Base-by-base conservation (phyloP, 805 yeast species). In the Lachancea dasiensis region DNA sequence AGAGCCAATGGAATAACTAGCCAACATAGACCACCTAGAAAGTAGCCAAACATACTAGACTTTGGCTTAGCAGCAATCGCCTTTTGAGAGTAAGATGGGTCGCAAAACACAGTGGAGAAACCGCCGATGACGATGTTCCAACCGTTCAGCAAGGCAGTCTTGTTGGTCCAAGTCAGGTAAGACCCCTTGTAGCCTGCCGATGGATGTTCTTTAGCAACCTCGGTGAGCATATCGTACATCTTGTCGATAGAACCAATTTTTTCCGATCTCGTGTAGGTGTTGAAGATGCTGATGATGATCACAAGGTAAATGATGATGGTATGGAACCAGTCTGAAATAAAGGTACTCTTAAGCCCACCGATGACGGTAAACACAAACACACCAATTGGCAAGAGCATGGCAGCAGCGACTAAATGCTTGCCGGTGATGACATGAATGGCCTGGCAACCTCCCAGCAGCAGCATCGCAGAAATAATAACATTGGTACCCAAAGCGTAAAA, bases 361-460 rank as follows among this genome's bases (percentile, higher is more conserved):
- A 79, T 74, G 26, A 80, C 58, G 3, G 86, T 80, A 59, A 80
- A 81, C 32, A 77, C 58, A 36, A 77, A 69, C 28, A 79, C 83
- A 50, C 85, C 83, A 17, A 86, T 61, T 6, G 95, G 95, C 37
- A 86, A 68, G 31, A 86, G 62, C 60, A 81, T 76, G 58, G 83
- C 74, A 2, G 86, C 82, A n/a, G 95, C 95, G 22, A 76, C 79
- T 4, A 79, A 72, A 58, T 79, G 66, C 77, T 77, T 75, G 1
- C 95, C 95, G 2, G 95, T 85, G 47, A 85, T 69, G 51, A 61
- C 69, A 37, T 84, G 76, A 13, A 83, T 79, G 0, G 90, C 87
- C 33, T 87, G 77, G 22, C 90, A 94, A 44, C 95, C 95, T 9
- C 89, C 79, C 36, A 86, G 66, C 30, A 86, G 70, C 94, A 84